phyloP scores from a whole-genome alignment of 441 rosid genomes.

The Macaranga tanarius region DNA sequence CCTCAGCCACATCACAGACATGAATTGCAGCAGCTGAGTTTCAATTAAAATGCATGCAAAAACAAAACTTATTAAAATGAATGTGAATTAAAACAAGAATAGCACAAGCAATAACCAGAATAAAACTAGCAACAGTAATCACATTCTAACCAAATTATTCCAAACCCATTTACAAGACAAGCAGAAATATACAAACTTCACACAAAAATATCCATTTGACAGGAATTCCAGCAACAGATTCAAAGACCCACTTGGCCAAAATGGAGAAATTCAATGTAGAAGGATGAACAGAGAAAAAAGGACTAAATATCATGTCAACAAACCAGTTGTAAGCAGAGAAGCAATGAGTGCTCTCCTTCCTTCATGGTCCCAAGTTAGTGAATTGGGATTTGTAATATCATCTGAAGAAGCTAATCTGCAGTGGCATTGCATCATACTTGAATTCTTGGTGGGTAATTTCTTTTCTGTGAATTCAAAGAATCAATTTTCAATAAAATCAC shows the following conservation, averaged over 20 bases:
- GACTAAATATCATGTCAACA: constrained; percentile 15
- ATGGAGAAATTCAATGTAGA: neutral
- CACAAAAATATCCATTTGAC: neutral
- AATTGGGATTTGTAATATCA: constrained; percentile 32
- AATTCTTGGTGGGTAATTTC: constrained; percentile 26
- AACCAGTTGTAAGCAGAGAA: constrained; percentile 57
- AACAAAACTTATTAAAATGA: neutral
- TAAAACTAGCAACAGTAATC: neutral
- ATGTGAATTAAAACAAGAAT: neutral
- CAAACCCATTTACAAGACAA: neutral
- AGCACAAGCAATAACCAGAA: neutral
- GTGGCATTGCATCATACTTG: constrained; percentile 29
- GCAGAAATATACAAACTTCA: neutral
- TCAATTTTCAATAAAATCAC: neutral
- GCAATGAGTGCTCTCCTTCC: constrained; percentile 67
- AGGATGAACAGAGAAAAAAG: neutral
- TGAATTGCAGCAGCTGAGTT: constrained; percentile 50
- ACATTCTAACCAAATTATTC: neutral
- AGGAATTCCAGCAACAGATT: neutral
- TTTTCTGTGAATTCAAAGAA: constrained; percentile 36
- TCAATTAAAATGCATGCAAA: constrained; percentile 12
- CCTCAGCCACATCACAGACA: constrained; percentile 58
- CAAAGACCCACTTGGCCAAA: constrained; percentile 16
- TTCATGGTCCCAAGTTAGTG: constrained; percentile 29
- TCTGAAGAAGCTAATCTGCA: constrained; percentile 45